Percentiles rank a stretch among this genome's conserved stretches.
Conservation (phyloP, 2,329 filamentous ascomycete genomes). For the Septoria petroselini region DNA sequence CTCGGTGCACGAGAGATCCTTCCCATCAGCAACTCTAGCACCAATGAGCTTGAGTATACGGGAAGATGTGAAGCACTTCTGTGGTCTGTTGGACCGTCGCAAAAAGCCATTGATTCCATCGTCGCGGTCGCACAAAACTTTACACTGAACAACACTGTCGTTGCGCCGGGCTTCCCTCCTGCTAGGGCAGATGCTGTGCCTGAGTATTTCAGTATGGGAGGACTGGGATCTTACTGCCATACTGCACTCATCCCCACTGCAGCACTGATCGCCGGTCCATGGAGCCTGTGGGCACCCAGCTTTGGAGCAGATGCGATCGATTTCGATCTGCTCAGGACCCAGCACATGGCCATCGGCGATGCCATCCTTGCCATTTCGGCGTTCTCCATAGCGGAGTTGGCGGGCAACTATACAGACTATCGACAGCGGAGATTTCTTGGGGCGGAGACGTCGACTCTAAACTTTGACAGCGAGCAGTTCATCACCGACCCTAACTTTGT, state of each 20-base stretch:
- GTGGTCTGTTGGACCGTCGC: slow-evolving; percentile 9
- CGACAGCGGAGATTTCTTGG: neutral
- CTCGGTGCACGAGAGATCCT: slow-evolving; percentile 11
- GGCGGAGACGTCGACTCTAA: neutral
- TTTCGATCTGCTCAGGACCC: slow-evolving; percentile 6
- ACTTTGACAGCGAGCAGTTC: neutral
- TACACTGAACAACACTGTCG: neutral
- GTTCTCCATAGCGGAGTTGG: slow-evolving; percentile 5
- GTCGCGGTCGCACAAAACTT: neutral
- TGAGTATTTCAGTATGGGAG: slow-evolving; percentile 9
- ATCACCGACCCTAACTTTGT: too few species aligned
- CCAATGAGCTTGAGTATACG: slow-evolving; percentile 8
- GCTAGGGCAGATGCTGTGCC: neutral
- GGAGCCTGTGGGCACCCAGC: slow-evolving; percentile 12
- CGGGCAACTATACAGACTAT: neutral
- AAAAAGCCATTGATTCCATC: slow-evolving; percentile 6
- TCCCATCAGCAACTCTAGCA: neutral
- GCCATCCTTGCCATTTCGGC: neutral
- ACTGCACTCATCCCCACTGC: slow-evolving; percentile 8
- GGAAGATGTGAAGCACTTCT: slow-evolving; percentile 6
- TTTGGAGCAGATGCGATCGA: slow-evolving; percentile 9
- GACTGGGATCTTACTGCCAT: slow-evolving; percentile 5
- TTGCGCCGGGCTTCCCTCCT: neutral
- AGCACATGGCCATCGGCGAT: slow-evolving; percentile 12
- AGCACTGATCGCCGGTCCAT: slow-evolving; percentile 10